phyloP scores from a whole-genome alignment of 495 filamentous ascomycete species.

The Lepraria neglecta region DNA sequence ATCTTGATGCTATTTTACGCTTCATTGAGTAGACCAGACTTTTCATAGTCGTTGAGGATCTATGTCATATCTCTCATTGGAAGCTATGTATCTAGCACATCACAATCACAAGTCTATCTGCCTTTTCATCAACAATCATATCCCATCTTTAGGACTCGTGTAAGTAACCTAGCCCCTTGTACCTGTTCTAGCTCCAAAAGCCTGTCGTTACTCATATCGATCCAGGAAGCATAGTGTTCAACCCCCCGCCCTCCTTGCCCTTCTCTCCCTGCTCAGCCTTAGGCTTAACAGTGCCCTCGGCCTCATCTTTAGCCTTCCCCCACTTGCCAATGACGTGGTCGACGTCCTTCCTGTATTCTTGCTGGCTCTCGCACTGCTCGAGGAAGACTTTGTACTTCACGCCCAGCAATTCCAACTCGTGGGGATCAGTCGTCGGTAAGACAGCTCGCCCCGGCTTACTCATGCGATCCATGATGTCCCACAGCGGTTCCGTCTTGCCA shows the following conservation, averaged over 20 bases:
- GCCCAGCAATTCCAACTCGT: slow-evolving; percentile 70
- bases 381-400: slow-evolving; percentile 76
- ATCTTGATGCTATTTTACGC: too few species aligned
- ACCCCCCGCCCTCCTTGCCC: slow-evolving; percentile 17
- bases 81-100: slow-evolving; percentile 2
- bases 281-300: slow-evolving; percentile 13
- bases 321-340: slow-evolving; percentile 52
- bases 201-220: background rate
- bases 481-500: slow-evolving; percentile 77
- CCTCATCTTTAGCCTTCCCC: slow-evolving; percentile 23
- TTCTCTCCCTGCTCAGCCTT: slow-evolving; percentile 18
- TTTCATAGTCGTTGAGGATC: background rate
- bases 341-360: slow-evolving; percentile 54
- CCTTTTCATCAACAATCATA: slow-evolving; percentile 1
- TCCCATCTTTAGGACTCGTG: too few species aligned
- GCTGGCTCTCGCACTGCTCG: slow-evolving; percentile 57
- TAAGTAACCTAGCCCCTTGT: too few species aligned
- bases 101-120: slow-evolving; percentile 8
- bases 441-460: slow-evolving; percentile 86
- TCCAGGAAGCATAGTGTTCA: slow-evolving; percentile 17
- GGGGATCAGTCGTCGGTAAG: slow-evolving; percentile 57
- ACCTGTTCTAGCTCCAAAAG: background rate
- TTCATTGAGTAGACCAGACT: background rate
- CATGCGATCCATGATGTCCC: slow-evolving; percentile 97
- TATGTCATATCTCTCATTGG: background rate